Conservation (phyloP, 2,329 filamentous ascomycete species). For the Paracorniculantispora psalliotae region DNA sequence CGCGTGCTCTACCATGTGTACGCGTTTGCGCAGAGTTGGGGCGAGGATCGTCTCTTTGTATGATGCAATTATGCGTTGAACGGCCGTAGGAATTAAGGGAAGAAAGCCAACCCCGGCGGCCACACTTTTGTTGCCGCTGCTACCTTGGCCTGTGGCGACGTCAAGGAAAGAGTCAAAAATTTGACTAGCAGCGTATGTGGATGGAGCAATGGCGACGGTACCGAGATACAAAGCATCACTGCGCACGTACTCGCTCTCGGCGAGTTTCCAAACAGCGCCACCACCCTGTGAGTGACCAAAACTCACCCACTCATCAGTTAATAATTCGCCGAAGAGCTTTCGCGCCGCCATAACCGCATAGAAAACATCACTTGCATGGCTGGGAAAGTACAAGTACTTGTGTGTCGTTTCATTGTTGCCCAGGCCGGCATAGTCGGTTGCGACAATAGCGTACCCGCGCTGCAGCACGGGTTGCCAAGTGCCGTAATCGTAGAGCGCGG, state of each 20-base stretch:
- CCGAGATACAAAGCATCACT: neutral
- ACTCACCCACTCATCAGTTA: slow-evolving; percentile 16
- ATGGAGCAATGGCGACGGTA: neutral
- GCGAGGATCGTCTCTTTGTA: slow-evolving; percentile 3
- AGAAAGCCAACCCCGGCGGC: neutral
- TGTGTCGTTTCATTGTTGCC: slow-evolving; percentile 19
- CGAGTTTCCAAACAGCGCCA: slow-evolving; percentile 19
- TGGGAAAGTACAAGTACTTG: slow-evolving; percentile 14
- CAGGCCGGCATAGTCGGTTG: slow-evolving; percentile 21
- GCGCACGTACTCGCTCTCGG: slow-evolving; percentile 13
- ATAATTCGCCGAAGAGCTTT: slow-evolving; percentile 9
- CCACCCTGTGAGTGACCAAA: slow-evolving; percentile 20
- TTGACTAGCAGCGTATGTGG: neutral
- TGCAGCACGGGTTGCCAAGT: slow-evolving; percentile 14
- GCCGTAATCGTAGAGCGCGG: slow-evolving; percentile 13
- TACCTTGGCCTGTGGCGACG: neutral
- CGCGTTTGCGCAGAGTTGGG: neutral
- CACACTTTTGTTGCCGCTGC: neutral
- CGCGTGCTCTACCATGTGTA: neutral
- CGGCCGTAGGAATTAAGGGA: neutral
- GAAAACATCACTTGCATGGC: slow-evolving; percentile 17
- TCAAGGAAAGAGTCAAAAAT: neutral
- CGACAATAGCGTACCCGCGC: slow-evolving; percentile 18
- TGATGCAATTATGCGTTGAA: neutral
- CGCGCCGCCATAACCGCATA: slow-evolving; percentile 15